phyloP scores from a whole-genome alignment of 805 yeast genomes.

The Candida piceae region DNA sequence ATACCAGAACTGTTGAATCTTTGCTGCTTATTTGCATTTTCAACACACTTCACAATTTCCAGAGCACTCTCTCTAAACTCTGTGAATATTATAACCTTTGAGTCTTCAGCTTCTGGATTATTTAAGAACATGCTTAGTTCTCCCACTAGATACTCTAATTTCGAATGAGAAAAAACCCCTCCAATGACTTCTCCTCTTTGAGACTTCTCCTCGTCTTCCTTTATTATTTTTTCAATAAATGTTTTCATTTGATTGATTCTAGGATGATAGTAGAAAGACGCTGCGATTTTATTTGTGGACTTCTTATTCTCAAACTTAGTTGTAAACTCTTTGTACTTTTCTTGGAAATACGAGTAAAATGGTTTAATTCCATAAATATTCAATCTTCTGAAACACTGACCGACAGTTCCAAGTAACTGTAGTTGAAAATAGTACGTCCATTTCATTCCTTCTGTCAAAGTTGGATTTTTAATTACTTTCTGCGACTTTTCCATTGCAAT shows the following conservation, averaged over 20 bases:
- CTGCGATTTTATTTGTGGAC: conserved; percentile 58
- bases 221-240: conserved; percentile 40
- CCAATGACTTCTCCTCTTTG: conserved; percentile 15
- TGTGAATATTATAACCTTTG: conserved; percentile 82
- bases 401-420: conserved; percentile 62
- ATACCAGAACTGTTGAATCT: conserved; percentile 17
- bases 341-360: conserved; percentile 62
- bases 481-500: conserved; percentile 66
- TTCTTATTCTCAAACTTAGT: conserved; percentile 53
- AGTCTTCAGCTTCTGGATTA: conserved; percentile 37
- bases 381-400: conserved; percentile 63
- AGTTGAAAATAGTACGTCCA: conserved; percentile 66
- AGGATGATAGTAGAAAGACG: conserved; percentile 53
- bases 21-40: conserved; percentile 27
- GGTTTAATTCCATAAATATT: conserved; percentile 79
- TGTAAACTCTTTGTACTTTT: conserved; percentile 52
- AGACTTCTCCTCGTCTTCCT: conserved; percentile 22
- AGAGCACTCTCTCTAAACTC: conserved; percentile 87
- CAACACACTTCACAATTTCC: conserved; percentile 70
- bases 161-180: conserved; percentile 61
- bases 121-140: conserved; percentile 55
- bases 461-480: conserved; percentile 46
- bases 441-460: conserved; percentile 61
- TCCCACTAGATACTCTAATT: conserved; percentile 53
- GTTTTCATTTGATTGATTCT: conserved; percentile 40